Conservation (phyloP, 805 yeast species). For the Spathaspora gorwiae region DNA sequence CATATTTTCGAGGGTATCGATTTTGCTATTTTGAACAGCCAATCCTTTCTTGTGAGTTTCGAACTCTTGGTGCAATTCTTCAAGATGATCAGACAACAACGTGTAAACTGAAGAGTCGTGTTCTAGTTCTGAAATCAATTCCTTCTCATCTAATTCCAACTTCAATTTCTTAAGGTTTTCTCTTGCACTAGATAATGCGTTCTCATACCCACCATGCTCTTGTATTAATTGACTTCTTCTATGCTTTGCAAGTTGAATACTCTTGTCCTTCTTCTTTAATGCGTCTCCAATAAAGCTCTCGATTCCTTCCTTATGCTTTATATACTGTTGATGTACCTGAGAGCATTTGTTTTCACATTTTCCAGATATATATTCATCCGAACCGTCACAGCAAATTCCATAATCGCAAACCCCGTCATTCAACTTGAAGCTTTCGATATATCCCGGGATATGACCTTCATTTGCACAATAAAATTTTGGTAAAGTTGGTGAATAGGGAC, state of each 20-base stretch:
- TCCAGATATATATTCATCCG: conserved; percentile 61
- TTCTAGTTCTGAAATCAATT: conserved; percentile 2
- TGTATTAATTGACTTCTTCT: conserved; percentile 12
- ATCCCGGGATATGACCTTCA: conserved; percentile 59
- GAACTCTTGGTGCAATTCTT: conserved; percentile 6
- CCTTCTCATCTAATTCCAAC: conserved; percentile 3
- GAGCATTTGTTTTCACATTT: conserved; percentile 55
- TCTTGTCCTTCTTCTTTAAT: conserved; percentile 23
- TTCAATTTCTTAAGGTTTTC: conserved; percentile 1
- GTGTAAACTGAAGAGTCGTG: conserved; percentile 12
- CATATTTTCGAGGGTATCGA: conserved; percentile 40
- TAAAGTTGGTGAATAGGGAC: conserved; percentile 32
- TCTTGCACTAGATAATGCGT: background rate
- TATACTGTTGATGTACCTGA: conserved; percentile 42
- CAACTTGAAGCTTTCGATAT: conserved; percentile 62
- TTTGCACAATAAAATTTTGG: conserved; percentile 69
- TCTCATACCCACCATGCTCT: conserved; percentile 5
- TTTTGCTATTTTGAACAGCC: conserved; percentile 12
- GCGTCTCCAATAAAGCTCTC: conserved; percentile 18
- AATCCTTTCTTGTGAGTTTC: conserved; percentile 8
- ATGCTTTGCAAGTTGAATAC: conserved; percentile 16
- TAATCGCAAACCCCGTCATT: conserved; percentile 93
- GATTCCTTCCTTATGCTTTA: conserved; percentile 7
- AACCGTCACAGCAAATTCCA: conserved; percentile 87
- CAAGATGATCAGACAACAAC: conserved; percentile 13